A percentile compares a stretch with the other conserved stretches of the same genome.
Evolutionary conservation across 352 stramenopile species (phyloP).

Genomic region (Pythium dissotocum): DNA sequence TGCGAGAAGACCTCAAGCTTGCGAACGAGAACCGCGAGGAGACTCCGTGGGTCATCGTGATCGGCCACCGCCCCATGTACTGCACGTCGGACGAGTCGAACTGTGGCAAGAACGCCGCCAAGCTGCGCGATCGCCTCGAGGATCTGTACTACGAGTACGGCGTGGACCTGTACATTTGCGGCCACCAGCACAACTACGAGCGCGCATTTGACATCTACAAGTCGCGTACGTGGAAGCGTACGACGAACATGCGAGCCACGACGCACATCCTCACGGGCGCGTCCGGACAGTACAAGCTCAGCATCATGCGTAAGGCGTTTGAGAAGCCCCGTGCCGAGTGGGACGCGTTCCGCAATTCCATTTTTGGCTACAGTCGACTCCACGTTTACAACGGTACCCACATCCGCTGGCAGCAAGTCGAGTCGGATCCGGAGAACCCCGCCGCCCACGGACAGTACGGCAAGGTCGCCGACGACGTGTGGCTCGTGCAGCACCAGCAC

Average conservation of each 20-base stretch:
- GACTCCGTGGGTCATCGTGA: conserved; percentile 82
- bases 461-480: conserved; percentile 86
- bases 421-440: conserved; percentile 79
- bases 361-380: conserved; percentile 88
- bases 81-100: conserved; percentile 82
- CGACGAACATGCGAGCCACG: conserved; percentile 82
- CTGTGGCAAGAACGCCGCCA: conserved; percentile 59
- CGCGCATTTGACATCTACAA: conserved; percentile 84
- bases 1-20: conserved; percentile 53
- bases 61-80: conserved; percentile 88
- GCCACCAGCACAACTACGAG: conserved; percentile 92
- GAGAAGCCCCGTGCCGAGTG: conserved; percentile 59
- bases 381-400: conserved; percentile 87
- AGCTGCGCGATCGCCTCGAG: conserved; percentile 69
- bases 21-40: conserved; percentile 67
- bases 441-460: conserved; percentile 73
- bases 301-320: conserved; percentile 79
- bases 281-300: conserved; percentile 82
- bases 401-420: conserved; percentile 86
- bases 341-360: conserved; percentile 85
- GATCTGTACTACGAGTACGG: conserved; percentile 77
- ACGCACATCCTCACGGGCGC: conserved; percentile 90
- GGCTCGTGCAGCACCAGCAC: conserved; percentile 88
- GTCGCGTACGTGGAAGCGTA: conserved; percentile 55
- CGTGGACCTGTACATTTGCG: conserved; percentile 88